Conservation (phyloP, 495 filamentous ascomycete species). For the Immersiella caudata region DNA sequence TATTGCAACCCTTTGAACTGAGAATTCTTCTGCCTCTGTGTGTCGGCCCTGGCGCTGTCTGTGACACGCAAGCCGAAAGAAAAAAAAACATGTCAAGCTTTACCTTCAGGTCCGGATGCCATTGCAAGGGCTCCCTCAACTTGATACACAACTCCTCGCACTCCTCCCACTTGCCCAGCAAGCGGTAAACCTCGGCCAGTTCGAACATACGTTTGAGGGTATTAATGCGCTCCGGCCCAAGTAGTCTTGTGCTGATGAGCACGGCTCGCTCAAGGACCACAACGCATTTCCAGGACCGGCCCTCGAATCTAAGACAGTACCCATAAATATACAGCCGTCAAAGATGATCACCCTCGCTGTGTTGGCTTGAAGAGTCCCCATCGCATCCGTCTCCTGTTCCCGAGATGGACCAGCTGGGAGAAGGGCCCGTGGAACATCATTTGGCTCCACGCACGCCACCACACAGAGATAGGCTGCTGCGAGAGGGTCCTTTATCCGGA, state of each 20-base stretch:
- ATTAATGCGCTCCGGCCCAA: not conserved
- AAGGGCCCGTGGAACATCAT: slow-evolving; percentile 44
- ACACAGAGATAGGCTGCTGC: slow-evolving; percentile 46
- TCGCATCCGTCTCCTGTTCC: not conserved
- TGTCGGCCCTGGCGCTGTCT: not conserved
- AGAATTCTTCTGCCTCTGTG: not conserved
- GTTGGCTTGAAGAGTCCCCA: slow-evolving; percentile 1
- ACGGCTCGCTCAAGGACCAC: not conserved
- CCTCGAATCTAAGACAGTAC: not conserved
- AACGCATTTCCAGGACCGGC: not conserved
- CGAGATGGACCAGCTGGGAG: not conserved
- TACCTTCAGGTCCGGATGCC: not conserved
- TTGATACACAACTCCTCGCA: slow-evolving; percentile 13
- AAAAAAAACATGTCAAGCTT: not conserved
- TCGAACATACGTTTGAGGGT: slow-evolving; percentile 11
- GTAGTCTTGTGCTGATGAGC: not conserved
- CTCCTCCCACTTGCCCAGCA: slow-evolving; percentile 20
- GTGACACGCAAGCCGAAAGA: not conserved
- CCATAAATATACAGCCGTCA: not conserved
- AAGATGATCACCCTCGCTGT: not conserved
- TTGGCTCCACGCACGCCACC: slow-evolving; percentile 43
- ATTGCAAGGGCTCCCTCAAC: not conserved
- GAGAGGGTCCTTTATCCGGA: slow-evolving; percentile 35
- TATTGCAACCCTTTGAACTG: not conserved
- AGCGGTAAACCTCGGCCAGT: not conserved